A percentile compares a stretch with the other conserved stretches of the same genome.
Evolutionary conservation across 1,139 yeast species (phyloP).

Genomic region (Blastobotrys arbuscula): DNA sequence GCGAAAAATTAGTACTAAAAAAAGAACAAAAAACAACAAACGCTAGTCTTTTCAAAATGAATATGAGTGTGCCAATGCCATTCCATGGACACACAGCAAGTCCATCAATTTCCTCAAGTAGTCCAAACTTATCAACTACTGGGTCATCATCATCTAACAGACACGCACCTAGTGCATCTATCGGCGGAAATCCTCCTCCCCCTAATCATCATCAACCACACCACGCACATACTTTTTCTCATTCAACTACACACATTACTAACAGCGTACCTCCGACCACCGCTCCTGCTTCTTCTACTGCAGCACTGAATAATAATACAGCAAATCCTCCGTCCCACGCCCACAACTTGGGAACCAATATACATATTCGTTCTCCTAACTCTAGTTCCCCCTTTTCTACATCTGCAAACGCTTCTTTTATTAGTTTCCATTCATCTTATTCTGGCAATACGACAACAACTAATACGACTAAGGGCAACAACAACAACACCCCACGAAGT

Average conservation of each 20-base stretch:
- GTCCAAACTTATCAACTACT: neutral
- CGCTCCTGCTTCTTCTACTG: neutral
- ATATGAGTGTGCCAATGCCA: conserved; percentile 1
- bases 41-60: neutral
- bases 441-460: neutral
- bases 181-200: neutral
- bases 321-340: neutral
- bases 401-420: conserved; percentile 5
- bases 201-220: neutral
- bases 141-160: neutral
- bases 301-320: neutral
- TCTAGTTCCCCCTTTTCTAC: conserved; percentile 14
- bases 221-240: neutral
- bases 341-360: conserved; percentile 10
- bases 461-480: neutral
- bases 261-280: neutral
- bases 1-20: neutral
- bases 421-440: conserved; percentile 1
- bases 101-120: neutral
- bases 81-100: neutral
- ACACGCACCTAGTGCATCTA: neutral
- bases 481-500: neutral
- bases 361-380: conserved; percentile 14
- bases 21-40: neutral
- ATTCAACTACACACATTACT: neutral